Evolutionary conservation across 257 asterid genomes (phyloP), one percentile per base, ranked within the genome.

Genomic region (Cruciata laevipes): DNA sequence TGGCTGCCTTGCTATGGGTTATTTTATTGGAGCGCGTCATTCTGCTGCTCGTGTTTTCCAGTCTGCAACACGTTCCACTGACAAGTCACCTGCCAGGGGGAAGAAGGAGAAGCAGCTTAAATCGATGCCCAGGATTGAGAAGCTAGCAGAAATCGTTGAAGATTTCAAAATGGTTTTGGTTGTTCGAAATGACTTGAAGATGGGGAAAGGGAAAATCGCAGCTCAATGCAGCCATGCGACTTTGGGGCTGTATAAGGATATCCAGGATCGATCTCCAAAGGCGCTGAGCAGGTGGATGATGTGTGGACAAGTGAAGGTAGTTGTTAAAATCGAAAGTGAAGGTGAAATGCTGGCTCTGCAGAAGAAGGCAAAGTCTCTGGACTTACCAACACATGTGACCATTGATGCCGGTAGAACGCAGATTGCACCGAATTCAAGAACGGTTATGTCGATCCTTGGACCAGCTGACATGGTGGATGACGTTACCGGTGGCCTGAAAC

Each of bases 151-250:
- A 56, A 85, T 86, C 58, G 83, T 86, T 67, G 89, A 90, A 32
- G 97, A 93, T 76, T 93, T 93, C 79, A 93, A 93, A 81, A 90
- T 93, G 99, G 99, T 93, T 81, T 85, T 93, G 91, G 95, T 93
- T 66, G 99, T 90, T 75, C 84, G 99, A 83, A 93, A 93, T 81
- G 99, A 93, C 78, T 79, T 93, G 51, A 93, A 93, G 82, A 93
- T 93, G 99, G 99, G 99, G 64, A 90, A 93, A 78, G 99, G 99
- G 70, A 93, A 90, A 87, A 93, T 93, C 78, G 99, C 95, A 66
- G 97, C 99, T 51, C 99, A 93, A 73, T 93, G 99, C 96, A 90
- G 99, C 77, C 99, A 93, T 68, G 96, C 99, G 3, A 90, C 99
- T 40, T 75, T 93, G 88, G 99, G 99, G 75, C 86, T 93, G 73